Evolutionary conservation across 148 eudicot species (phyloP), one percentile per base, ranked within the genome.

Genomic region (Selenicereus undatus): DNA sequence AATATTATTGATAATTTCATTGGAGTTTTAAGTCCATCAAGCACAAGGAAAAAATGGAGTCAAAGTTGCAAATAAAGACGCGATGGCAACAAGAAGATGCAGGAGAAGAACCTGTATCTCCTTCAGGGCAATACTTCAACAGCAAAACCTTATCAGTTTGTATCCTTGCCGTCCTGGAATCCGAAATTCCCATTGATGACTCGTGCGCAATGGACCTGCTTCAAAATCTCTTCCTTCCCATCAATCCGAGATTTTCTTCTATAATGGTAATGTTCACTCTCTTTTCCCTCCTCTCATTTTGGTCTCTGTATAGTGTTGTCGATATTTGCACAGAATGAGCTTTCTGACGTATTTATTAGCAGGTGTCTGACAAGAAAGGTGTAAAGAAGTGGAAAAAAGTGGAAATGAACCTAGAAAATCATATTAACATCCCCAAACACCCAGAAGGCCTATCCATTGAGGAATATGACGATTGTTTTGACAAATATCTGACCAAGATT

Each of bases 321-420:
- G 43, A 39, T 26, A 36, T n/a, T 9, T 22, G n/a, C 76, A 48
- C 21, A 52, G 30, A 51, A 73, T 12, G 30, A 45, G 21, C 22
- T 9, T 35, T 74, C 36, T 76, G 36, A 76, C 64, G 39, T 71
- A 48, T 26, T 73, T 71, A 29, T 48, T 36, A 27, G 50, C 86
- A 94, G 98, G 91, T 90, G 56, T 30, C 70, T 24, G 94, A 89
- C 77, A 85, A 84, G 45, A 80, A 89, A 36, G 97, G 92, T 9
- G 81, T 69, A 36, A 94, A 90, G 78, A 87, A 84, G 39, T 94
- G 98, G 98, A 90, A 88, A 81, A 91, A 78, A 42, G 97, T 94
- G 12, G 70, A 86, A 56, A 95, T 93, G 79, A 86, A 91, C 52
- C 84, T 90, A 51, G 45, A 85, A 80, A 90, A 93, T n/a, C 98